A percentile compares a stretch with the other conserved stretches of the same genome.
phyloP scores from a whole-genome alignment of 208 protist genomes.

The Leishmania tarentolae region DNA sequence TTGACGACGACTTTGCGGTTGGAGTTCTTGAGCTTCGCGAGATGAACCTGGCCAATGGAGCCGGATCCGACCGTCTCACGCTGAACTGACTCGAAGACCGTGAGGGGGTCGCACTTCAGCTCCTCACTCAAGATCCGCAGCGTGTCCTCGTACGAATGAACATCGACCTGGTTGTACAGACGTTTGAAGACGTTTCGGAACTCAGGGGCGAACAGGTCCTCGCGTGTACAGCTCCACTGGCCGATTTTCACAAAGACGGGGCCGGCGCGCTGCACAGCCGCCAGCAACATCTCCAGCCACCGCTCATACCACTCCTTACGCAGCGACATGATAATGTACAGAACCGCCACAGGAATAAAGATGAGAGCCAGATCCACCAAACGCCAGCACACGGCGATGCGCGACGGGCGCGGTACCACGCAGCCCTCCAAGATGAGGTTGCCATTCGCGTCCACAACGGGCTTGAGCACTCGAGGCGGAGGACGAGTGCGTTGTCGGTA shows the following conservation, averaged over 20 bases:
- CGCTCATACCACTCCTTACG: conserved; percentile 51
- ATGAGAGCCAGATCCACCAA: conserved; percentile 62
- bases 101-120: conserved; percentile 52
- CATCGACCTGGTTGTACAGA: conserved; percentile 79
- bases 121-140: conserved; percentile 80
- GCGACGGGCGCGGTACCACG: conserved; percentile 42
- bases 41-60: conserved; percentile 92
- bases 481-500: conserved; percentile 66
- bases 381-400: conserved; percentile 46
- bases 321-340: conserved; percentile 78
- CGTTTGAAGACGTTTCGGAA: conserved; percentile 81
- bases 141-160: conserved; percentile 73
- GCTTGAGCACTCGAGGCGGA: conserved; percentile 53
- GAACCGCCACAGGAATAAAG: conserved; percentile 71
- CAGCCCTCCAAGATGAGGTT: conserved; percentile 69
- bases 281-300: conserved; percentile 75
- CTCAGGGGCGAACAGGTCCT: conserved; percentile 86
- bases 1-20: conserved; percentile 82
- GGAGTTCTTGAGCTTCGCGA: conserved; percentile 67
- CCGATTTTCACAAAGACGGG: conserved; percentile 92
- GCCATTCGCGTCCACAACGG: conserved; percentile 65
- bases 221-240: conserved; percentile 90
- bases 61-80: conserved; percentile 77
- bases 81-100: conserved; percentile 76
- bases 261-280: conserved; percentile 76